Conservation (phyloP, 768 basidiomycete species). For the Hirschioporus abietinus region DNA sequence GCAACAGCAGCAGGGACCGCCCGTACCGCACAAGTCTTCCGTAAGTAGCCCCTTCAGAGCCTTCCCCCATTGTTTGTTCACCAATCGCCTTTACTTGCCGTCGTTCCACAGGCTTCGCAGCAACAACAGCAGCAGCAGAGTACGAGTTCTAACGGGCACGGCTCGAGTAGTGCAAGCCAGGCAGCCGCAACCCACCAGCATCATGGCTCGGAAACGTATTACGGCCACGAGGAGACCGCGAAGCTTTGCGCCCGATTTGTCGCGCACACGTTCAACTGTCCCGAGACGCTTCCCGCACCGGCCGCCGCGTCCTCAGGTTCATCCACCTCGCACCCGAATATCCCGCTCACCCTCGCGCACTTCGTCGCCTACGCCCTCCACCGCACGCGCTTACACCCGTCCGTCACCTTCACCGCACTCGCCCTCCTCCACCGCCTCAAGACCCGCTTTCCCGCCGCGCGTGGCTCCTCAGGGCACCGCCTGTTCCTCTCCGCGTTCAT, state of each 20-base stretch:
- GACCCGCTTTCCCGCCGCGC: conserved; percentile 85
- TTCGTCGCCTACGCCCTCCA: conserved; percentile 44
- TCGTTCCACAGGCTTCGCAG: too few species aligned
- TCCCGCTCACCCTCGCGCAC: conserved; percentile 34
- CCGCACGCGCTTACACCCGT: conserved; percentile 51
- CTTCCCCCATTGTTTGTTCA: not conserved
- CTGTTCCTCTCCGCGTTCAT: conserved; percentile 91
- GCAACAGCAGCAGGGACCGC: not conserved
- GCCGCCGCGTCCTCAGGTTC: not conserved
- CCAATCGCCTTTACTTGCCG: not conserved
- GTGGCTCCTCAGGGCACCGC: conserved; percentile 85
- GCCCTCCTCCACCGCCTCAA: conserved; percentile 81
- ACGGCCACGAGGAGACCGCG: conserved; percentile 73
- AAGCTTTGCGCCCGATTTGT: conserved; percentile 75
- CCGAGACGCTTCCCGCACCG: conserved; percentile 59
- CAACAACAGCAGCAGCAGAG: not conserved
- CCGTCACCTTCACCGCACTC: conserved; percentile 57
- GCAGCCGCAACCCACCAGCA: not conserved
- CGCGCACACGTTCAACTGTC: conserved; percentile 80
- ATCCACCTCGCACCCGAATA: conserved; percentile 18
- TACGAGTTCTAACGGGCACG: not conserved
- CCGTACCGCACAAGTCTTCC: not conserved
- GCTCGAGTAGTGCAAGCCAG: not conserved
- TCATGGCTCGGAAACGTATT: conserved; percentile 43
- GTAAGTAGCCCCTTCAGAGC: not conserved